A percentile compares a stretch with the other conserved stretches of the same genome.
Conservation (phyloP, 75 land plant species). For the Adiantum capillusveneris region DNA sequence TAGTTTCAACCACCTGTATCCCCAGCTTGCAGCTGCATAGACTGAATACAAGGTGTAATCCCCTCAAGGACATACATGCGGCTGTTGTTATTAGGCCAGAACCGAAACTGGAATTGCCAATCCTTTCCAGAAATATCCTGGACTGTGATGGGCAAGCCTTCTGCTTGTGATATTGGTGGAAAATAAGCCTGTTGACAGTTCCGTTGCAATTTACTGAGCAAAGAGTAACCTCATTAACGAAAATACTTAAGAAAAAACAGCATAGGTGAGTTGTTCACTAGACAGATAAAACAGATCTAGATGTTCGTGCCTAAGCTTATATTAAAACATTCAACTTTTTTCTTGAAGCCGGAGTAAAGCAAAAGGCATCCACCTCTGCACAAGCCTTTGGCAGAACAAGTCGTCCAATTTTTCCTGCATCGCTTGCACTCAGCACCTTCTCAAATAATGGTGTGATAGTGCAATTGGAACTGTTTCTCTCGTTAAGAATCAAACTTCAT, state of each 20-base stretch:
- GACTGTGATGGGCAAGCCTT: constrained; percentile 21
- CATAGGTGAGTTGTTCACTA: too few species aligned
- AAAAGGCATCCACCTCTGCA: constrained; percentile 69
- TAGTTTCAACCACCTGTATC: constrained; percentile 17
- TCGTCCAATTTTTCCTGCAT: constrained; percentile 91
- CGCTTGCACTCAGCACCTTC: constrained; percentile 93
- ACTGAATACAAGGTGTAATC: constrained; percentile 30
- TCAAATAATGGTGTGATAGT: constrained; percentile 81
- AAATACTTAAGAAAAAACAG: too few species aligned
- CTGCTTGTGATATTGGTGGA: constrained; percentile 28
- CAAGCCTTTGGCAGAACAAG: constrained; percentile 96
- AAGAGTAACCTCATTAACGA: too few species aligned
- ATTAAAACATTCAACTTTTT: too few species aligned
- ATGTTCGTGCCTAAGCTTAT: too few species aligned
- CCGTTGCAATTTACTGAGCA: too few species aligned
- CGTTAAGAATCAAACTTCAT: background rate
- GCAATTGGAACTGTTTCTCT: constrained; percentile 47
- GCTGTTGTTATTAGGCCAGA: constrained; percentile 33
- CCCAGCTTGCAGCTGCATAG: constrained; percentile 35
- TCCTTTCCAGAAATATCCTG: constrained; percentile 22
- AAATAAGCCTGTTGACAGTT: constrained; percentile 24
- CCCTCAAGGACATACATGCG: constrained; percentile 34
- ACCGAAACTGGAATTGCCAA: constrained; percentile 28
- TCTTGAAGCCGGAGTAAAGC: too few species aligned
- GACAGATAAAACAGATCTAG: too few species aligned